A percentile compares a stretch with the other conserved stretches of the same genome.
Conservation (phyloP, 2,329 filamentous ascomycete genomes). For the Ophiostoma populinum region DNA sequence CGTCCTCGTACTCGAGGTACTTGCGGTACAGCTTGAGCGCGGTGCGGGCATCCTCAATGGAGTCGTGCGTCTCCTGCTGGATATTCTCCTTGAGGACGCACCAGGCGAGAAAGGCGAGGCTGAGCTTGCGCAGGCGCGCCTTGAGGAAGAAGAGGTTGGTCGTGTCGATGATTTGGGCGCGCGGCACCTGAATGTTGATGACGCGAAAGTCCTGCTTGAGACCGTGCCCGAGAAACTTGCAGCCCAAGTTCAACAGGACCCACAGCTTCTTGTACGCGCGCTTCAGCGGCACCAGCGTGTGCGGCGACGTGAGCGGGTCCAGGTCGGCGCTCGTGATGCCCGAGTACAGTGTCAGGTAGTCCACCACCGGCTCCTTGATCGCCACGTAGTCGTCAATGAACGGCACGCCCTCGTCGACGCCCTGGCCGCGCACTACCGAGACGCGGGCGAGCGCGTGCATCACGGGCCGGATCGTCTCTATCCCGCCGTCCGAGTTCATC, state of each 20-base stretch:
- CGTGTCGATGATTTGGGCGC: slow-evolving; percentile 81
- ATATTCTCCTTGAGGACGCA: slow-evolving; percentile 84
- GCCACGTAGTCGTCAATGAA: slow-evolving; percentile 97
- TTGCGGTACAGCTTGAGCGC: slow-evolving; percentile 79
- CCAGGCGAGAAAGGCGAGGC: slow-evolving; percentile 82
- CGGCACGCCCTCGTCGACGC: slow-evolving; percentile 60
- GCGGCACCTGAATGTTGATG: slow-evolving; percentile 93
- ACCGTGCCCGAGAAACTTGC: slow-evolving; percentile 84
- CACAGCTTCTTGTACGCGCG: slow-evolving; percentile 95
- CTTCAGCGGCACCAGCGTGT: slow-evolving; percentile 76
- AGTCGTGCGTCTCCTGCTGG: slow-evolving; percentile 82
- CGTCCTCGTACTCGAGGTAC: slow-evolving; percentile 75
- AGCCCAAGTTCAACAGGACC: slow-evolving; percentile 87
- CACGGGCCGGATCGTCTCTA: slow-evolving; percentile 79
- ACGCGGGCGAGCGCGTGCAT: slow-evolving; percentile 85
- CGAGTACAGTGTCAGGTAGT: slow-evolving; percentile 88
- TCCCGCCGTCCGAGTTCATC: slow-evolving; percentile 83
- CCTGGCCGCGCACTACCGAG: slow-evolving; percentile 70
- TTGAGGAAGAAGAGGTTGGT: slow-evolving; percentile 80
- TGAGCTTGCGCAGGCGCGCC: slow-evolving; percentile 67
- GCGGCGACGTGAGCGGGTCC: slow-evolving; percentile 57
- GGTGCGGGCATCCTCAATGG: slow-evolving; percentile 84
- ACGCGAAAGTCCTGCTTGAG: slow-evolving; percentile 92
- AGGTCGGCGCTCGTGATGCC: slow-evolving; percentile 78
- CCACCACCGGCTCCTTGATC: slow-evolving; percentile 78